A percentile compares a stretch with the other conserved stretches of the same genome.
phyloP scores from a whole-genome alignment of 2,329 filamentous ascomycete species.

The Fusarium sp. region DNA sequence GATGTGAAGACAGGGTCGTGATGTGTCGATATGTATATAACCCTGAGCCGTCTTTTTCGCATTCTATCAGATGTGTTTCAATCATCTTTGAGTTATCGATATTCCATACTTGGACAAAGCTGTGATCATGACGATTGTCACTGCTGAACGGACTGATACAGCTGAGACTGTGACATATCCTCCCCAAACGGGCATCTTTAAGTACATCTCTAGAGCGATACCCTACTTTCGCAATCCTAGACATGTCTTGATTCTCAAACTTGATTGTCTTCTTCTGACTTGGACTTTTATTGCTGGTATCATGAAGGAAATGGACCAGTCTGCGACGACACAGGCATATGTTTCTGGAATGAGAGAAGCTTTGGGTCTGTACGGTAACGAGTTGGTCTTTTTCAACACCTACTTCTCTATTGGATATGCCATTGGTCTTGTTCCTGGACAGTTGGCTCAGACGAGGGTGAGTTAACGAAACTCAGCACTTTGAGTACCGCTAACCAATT shows the following conservation, averaged over 20 bases:
- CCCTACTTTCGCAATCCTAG: constrained; percentile 44
- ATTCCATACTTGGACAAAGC: not conserved
- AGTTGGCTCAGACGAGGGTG: constrained; percentile 50
- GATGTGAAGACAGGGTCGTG: constrained; percentile 3
- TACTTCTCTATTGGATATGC: constrained; percentile 70
- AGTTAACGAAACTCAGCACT: not conserved
- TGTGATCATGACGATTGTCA: constrained; percentile 7
- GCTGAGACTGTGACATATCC: not conserved
- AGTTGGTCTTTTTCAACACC: constrained; percentile 62
- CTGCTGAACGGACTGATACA: not conserved
- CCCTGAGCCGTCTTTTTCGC: not conserved
- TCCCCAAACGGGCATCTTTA: constrained; percentile 31
- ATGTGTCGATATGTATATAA: constrained; percentile 19
- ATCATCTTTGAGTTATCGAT: not conserved
- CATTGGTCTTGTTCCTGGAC: constrained; percentile 54
- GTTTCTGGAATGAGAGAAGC: constrained; percentile 49
- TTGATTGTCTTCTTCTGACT: constrained; percentile 47
- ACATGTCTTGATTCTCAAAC: constrained; percentile 48
- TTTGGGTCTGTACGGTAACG: constrained; percentile 56
- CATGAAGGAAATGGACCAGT: constrained; percentile 51
- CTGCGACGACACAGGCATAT: constrained; percentile 48
- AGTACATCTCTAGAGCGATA: constrained; percentile 24
- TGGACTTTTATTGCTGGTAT: constrained; percentile 51
- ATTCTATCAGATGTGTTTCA: not conserved
- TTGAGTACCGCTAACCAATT: not conserved